These are phyloP conservation scores for Aegilops bicornis DNA, from an alignment of 176 grass and related monocot species.

Conservation along the genomic window DNA sequence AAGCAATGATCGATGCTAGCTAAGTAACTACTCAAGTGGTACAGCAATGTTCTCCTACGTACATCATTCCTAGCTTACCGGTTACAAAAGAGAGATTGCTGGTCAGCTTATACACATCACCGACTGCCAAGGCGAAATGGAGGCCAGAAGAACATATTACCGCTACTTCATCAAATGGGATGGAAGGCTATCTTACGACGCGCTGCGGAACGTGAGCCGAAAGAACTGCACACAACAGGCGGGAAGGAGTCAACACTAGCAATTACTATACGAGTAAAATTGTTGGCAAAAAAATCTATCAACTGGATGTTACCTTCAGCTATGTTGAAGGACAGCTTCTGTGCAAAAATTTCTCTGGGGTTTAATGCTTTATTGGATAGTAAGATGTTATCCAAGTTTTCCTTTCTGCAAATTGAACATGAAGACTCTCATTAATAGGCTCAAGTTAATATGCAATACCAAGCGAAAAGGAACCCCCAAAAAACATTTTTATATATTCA, in stretches of 20 bases:
- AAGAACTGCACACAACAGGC: conserved; percentile 47
- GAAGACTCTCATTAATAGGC: conserved; percentile 18
- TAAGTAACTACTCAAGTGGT: not conserved
- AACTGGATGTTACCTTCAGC: conserved; percentile 50
- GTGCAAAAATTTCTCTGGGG: conserved; percentile 50
- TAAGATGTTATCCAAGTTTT: conserved; percentile 48
- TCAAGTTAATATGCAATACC: conserved; percentile 7
- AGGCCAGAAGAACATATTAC: conserved; percentile 15
- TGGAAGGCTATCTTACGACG: conserved; percentile 29
- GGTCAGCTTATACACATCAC: conserved; percentile 35
- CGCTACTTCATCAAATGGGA: conserved; percentile 11
- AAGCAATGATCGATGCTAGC: conserved; percentile 27
- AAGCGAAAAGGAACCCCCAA: conserved; percentile 10
- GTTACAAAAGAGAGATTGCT: not conserved
- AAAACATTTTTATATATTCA: not conserved
- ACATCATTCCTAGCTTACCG: conserved; percentile 10
- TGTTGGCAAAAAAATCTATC: not conserved
- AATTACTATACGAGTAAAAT: conserved; percentile 5
- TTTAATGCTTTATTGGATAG: conserved; percentile 49
- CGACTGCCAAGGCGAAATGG: conserved; percentile 9
- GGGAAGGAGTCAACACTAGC: conserved; percentile 15
- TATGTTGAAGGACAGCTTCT: conserved; percentile 59
- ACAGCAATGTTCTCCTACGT: conserved; percentile 18
- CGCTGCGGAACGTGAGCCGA: conserved; percentile 27
- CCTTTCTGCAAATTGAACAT: conserved; percentile 49